A percentile compares a stretch with the other conserved stretches of the same genome.
These are phyloP conservation scores for Mortierella sp. DNA, from an alignment of 371 early-diverging fungal genomes.

Conservation along the genomic window DNA sequence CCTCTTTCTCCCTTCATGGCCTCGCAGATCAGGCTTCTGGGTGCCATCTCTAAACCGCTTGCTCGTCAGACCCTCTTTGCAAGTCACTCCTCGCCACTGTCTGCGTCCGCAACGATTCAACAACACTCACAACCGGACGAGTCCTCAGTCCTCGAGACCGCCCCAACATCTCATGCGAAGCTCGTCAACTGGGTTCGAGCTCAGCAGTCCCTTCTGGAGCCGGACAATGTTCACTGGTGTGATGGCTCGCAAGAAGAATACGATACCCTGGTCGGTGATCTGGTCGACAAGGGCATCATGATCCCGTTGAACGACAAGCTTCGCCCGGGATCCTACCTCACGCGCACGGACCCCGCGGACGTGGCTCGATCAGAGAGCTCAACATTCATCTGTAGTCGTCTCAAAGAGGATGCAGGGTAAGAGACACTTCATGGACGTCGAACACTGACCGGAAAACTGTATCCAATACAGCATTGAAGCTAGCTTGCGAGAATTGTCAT, in stretches of 20 bases:
- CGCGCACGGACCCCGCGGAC: constrained; percentile 58
- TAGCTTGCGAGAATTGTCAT: background rate
- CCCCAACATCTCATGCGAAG: constrained; percentile 34
- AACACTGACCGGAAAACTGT: too few relatives aligned
- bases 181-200: constrained; percentile 47
- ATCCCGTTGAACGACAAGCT: constrained; percentile 65
- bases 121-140: constrained; percentile 23
- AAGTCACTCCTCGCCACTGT: constrained; percentile 35
- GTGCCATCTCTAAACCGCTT: constrained; percentile 38
- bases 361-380: constrained; percentile 58
- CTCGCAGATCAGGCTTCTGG: constrained; percentile 26
- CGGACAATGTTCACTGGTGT: constrained; percentile 52
- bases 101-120: constrained; percentile 33
- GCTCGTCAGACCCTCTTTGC: constrained; percentile 43
- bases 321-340: constrained; percentile 63
- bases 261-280: constrained; percentile 19
- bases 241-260: constrained; percentile 56
- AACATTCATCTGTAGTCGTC: constrained; percentile 58
- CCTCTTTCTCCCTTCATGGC: constrained; percentile 4
- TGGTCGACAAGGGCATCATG: constrained; percentile 67
- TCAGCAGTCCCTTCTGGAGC: constrained; percentile 42
- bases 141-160: background rate
- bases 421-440: too few relatives aligned
- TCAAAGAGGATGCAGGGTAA: constrained; percentile 56
- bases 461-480: too few relatives aligned